These are phyloP conservation scores for Anisodus acutangulus DNA, from an alignment of 257 asterid species.

Conservation along the genomic window DNA sequence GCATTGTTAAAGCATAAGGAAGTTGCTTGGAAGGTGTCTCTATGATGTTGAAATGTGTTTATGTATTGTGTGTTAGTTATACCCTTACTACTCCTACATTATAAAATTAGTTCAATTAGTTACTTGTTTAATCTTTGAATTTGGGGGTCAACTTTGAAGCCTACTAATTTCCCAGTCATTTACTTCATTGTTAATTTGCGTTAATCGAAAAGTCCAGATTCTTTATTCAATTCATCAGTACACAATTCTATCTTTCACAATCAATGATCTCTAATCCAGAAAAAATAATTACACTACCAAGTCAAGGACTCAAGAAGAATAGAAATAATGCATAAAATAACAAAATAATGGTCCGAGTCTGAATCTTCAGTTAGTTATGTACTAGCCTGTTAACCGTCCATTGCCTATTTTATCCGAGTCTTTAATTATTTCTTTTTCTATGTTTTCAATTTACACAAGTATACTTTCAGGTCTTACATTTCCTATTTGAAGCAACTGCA, in stretches of 20 bases:
- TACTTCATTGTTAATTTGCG: not conserved
- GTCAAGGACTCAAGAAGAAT: not conserved
- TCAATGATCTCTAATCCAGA: not conserved
- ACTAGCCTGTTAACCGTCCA: not conserved
- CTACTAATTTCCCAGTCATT: slow-evolving; percentile 1
- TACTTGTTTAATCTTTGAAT: not conserved
- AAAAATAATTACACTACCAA: not conserved
- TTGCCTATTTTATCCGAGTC: not conserved
- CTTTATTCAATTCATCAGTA: not conserved
- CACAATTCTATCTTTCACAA: not conserved
- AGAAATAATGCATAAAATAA: not conserved
- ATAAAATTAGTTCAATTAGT: not conserved
- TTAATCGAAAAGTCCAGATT: not conserved
- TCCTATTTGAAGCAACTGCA: slow-evolving; percentile 16
- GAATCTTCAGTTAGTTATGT: slow-evolving; percentile 12
- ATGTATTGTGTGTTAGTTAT: not conserved
- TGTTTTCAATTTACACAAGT: not conserved
- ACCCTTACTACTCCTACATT: not conserved
- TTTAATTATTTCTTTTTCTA: not conserved
- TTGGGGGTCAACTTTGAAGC: not conserved
- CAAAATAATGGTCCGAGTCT: not conserved
- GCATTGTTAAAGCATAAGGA: not conserved
- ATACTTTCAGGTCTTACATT: not conserved
- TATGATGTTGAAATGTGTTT: not conserved
- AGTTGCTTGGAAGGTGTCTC: not conserved